Conservation (phyloP, 257 asterid genomes). For the Handroanthus guayacan region DNA sequence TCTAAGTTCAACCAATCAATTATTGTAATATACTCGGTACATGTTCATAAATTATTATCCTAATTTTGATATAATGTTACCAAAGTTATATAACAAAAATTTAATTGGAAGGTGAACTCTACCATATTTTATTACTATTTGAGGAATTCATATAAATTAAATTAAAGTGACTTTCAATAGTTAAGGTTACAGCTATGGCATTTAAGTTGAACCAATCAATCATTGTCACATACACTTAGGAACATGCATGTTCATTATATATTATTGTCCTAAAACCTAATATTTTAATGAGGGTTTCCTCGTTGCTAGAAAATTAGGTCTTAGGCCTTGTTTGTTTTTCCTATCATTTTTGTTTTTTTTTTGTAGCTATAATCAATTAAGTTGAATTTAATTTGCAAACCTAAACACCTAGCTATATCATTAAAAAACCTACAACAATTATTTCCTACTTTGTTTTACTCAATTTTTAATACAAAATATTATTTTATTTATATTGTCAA, state of each 20-base stretch:
- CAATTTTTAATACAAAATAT: too few species aligned
- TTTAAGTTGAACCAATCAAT: slow-evolving; percentile 4
- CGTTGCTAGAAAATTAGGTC: not conserved
- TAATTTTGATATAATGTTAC: not conserved
- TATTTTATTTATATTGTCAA: too few species aligned
- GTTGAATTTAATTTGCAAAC: too few species aligned
- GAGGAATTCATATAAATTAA: not conserved
- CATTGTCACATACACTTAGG: not conserved
- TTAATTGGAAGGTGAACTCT: not conserved
- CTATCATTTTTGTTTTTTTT: too few species aligned
- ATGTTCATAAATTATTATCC: not conserved
- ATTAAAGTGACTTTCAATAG: not conserved
- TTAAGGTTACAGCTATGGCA: not conserved
- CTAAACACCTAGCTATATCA: too few species aligned
- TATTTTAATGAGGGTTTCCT: slow-evolving; percentile 23
- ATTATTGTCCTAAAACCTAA: not conserved
- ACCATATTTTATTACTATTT: not conserved
- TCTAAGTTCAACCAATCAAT: not conserved
- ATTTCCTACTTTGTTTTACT: too few species aligned
- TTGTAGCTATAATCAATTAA: too few species aligned
- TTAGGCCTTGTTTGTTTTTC: too few species aligned
- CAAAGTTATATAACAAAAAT: not conserved
- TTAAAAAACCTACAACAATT: too few species aligned
- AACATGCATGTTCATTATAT: not conserved
- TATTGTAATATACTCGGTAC: too few species aligned